phyloP scores from a whole-genome alignment of 202 grass and related monocot genomes.

The Cymbopogon flexuosus region DNA sequence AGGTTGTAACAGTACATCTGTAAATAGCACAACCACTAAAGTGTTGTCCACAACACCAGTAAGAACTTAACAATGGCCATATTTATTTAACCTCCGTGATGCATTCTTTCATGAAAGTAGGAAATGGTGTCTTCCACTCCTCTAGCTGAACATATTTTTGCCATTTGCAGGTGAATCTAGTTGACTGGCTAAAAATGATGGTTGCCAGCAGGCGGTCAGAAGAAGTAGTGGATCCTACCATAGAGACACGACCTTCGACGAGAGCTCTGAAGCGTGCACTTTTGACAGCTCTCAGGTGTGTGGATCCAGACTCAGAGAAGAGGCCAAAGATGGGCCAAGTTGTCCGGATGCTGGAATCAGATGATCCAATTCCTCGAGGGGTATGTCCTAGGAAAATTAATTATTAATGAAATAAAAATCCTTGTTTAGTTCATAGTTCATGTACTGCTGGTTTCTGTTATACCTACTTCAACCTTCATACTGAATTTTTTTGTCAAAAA shows the following conservation, averaged over 20 bases:
- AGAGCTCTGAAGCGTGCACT: conserved; percentile 85
- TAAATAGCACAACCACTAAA: conserved; percentile 20
- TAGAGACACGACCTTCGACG: conserved; percentile 75
- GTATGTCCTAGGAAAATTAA: conserved; percentile 28
- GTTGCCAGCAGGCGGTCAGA: conserved; percentile 80
- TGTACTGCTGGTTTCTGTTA: background rate
- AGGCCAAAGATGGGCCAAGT: conserved; percentile 93
- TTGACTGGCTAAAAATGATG: conserved; percentile 99
- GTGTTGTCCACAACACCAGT: background rate
- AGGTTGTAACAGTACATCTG: background rate
- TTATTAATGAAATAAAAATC: background rate
- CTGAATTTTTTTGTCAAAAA: no score
- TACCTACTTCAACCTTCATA: background rate
- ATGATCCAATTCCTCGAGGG: conserved; percentile 73
- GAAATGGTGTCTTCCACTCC: background rate
- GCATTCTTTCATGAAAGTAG: background rate
- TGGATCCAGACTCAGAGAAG: conserved; percentile 96
- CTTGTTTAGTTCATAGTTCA: conserved; percentile 9
- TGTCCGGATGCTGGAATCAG: conserved; percentile 84
- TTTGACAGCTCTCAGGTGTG: conserved; percentile 85
- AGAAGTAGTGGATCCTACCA: conserved; percentile 85
- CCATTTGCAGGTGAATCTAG: conserved; percentile 79
- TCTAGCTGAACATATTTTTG: conserved; percentile 18
- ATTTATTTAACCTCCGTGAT: background rate
- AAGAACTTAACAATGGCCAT: background rate